Base-by-base conservation (phyloP, 1,139 yeast genomes). In the Blastobotrys malaysiensis region DNA sequence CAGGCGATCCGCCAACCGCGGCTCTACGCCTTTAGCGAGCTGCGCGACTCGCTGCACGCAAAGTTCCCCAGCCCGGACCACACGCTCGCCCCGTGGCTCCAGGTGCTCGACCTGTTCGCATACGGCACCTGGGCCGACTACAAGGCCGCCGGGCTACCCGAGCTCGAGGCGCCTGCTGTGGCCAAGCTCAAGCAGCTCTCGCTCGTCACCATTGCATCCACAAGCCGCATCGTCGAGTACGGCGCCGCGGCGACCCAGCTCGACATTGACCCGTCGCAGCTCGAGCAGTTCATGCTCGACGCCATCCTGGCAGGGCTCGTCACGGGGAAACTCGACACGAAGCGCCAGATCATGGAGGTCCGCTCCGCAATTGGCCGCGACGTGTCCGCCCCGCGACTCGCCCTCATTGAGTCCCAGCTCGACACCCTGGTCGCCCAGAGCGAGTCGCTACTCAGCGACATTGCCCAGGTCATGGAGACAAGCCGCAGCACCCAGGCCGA, bases 261-360 rank as follows among this genome's bases (percentile, higher is more conserved):
- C 20, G 62, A 59, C 14, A 51, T 58, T 16, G 54, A 54, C 2
- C 16, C 43, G 21, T 16, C 27, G 9, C 54, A 51, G 20, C 57
- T 67, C 7, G 70, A 65, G 55, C 55, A 55, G 24, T 54, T 61
- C 21, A 58, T 66, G 11, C 55, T 67, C 27, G 61, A 61, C 11
- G 61, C 66, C 13, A 58, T 67, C 4, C 62, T 62, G 45, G 57
- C 55, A 24, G 68, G 66, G 5, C 57, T 57, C 24, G 52, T 67
- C 16, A 49, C 47, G 1, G 71, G 67, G 14, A 55, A 55, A 47
- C 51, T 67, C 43, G 67, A 67, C 53, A 62, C 65, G 6, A 57
- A 55, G 53, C 45, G 56, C 5, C 58, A 53, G 43, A 54, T 48
- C 21, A 46, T 67, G 7, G 62, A 61, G 45, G 57, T 67, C 9